Percentiles rank a stretch among this genome's conserved stretches.
Conservation (phyloP, 768 basidiomycete genomes). For the Boletus tylopilopsis region DNA sequence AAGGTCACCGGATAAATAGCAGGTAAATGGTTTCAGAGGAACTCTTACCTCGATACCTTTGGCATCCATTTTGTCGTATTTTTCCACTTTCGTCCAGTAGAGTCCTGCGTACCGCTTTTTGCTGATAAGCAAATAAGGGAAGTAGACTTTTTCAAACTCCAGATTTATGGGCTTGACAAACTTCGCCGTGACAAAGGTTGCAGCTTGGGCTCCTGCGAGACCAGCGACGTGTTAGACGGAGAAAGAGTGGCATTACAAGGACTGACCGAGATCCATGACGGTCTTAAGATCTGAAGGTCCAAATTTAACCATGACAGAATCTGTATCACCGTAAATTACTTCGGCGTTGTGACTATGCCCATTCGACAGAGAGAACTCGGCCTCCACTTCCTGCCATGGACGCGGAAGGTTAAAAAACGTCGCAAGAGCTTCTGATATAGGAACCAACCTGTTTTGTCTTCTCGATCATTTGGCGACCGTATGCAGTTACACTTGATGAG, state of each 20-base stretch:
- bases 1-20: background rate
- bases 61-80: slow-evolving; percentile 99
- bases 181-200: slow-evolving; percentile 83
- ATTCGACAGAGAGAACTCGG: slow-evolving; percentile 79
- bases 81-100: slow-evolving; percentile 95
- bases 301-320: slow-evolving; percentile 98
- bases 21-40: background rate
- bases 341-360: slow-evolving; percentile 85
- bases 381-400: slow-evolving; percentile 70
- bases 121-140: slow-evolving; percentile 94
- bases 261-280: slow-evolving; percentile 87
- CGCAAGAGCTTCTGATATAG: background rate
- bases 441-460: slow-evolving; percentile 76
- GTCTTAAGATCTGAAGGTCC: slow-evolving; percentile 81
- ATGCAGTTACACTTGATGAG: slow-evolving; percentile 92
- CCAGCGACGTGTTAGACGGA: background rate
- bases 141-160: slow-evolving; percentile 99
- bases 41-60: slow-evolving; percentile 92
- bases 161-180: slow-evolving; percentile 97
- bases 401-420: background rate
- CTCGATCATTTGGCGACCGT: slow-evolving; percentile 99
- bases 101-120: slow-evolving; percentile 98
- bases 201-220: slow-evolving; percentile 79
- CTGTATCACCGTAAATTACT: slow-evolving; percentile 98
- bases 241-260: background rate